Percentiles rank a stretch among this genome's conserved stretches.
Conservation (phyloP, 129 eudicot genomes). For the Arctium minus region DNA sequence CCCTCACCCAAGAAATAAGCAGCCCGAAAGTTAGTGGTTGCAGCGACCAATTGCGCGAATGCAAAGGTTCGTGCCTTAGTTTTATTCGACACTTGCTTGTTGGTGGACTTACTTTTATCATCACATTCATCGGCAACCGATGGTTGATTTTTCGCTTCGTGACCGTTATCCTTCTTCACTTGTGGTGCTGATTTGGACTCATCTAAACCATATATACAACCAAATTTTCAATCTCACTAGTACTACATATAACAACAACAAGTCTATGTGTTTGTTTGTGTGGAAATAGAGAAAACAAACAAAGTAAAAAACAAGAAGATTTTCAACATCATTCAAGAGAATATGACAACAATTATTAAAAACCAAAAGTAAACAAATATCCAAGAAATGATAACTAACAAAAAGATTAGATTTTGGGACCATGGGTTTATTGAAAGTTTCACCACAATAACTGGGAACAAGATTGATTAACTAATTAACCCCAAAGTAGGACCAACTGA, state of each 20-base stretch:
- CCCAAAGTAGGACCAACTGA: not conserved
- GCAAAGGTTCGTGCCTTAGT: slow-evolving; percentile 40
- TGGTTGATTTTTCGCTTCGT: slow-evolving; percentile 19
- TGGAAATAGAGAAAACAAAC: slow-evolving; percentile 11
- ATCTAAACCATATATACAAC: slow-evolving; percentile 29
- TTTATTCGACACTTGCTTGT: slow-evolving; percentile 21
- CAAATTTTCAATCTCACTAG: not conserved
- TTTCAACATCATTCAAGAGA: slow-evolving; percentile 10
- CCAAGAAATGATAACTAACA: not conserved
- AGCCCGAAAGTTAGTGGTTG: slow-evolving; percentile 51
- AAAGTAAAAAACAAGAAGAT: slow-evolving; percentile 10
- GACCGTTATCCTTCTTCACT: slow-evolving; percentile 27
- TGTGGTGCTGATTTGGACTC: slow-evolving; percentile 18
- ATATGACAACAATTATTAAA: slow-evolving; percentile 17
- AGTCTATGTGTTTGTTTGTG: not conserved
- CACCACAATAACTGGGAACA: not conserved
- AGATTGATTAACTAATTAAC: not conserved
- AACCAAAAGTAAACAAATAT: not conserved
- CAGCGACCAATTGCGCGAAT: slow-evolving; percentile 48
- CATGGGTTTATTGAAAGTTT: not conserved
- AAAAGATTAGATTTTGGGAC: not conserved
- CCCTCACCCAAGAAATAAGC: slow-evolving; percentile 75
- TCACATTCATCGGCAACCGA: slow-evolving; percentile 9
- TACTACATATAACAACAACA: not conserved
- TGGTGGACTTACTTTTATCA: slow-evolving; percentile 5